phyloP scores from a whole-genome alignment of 495 filamentous ascomycete species.

The Aspergillus haitiensis region DNA sequence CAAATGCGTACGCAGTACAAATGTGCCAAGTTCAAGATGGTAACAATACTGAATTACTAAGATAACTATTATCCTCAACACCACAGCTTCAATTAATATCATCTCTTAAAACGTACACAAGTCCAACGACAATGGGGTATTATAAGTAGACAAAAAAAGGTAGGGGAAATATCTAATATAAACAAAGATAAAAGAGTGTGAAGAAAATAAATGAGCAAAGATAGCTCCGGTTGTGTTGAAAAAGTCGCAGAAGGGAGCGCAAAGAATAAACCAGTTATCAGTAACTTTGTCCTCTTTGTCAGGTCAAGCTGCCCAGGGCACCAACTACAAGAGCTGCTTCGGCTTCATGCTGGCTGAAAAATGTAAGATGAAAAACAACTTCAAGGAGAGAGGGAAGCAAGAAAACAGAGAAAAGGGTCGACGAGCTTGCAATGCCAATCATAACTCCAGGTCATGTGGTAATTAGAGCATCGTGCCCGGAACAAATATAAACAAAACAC shows the following conservation, averaged over 20 bases:
- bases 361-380: not conserved
- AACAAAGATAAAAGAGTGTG: slow-evolving; percentile 17
- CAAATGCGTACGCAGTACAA: too few species aligned
- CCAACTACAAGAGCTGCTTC: not conserved
- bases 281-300: too few species aligned
- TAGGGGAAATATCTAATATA: slow-evolving; percentile 30
- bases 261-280: too few species aligned
- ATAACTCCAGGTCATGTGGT: slow-evolving; percentile 3
- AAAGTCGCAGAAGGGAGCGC: too few species aligned
- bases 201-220: slow-evolving; percentile 20
- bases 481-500: slow-evolving; percentile 86
- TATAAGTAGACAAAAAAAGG: slow-evolving; percentile 31
- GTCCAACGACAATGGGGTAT: slow-evolving; percentile 39
- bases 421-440: not conserved
- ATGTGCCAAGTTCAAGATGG: too few species aligned
- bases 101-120: slow-evolving; percentile 35
- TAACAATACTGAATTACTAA: not conserved
- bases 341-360: not conserved
- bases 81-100: slow-evolving; percentile 20
- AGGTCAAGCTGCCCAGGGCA: not conserved
- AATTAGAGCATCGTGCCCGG: slow-evolving; percentile 79
- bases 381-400: not conserved
- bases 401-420: slow-evolving; percentile 6
- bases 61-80: slow-evolving; percentile 19
- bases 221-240: not conserved